phyloP scores from a whole-genome alignment of 2,329 filamentous ascomycete species.

The Scopulariopsis brevicaulis region DNA sequence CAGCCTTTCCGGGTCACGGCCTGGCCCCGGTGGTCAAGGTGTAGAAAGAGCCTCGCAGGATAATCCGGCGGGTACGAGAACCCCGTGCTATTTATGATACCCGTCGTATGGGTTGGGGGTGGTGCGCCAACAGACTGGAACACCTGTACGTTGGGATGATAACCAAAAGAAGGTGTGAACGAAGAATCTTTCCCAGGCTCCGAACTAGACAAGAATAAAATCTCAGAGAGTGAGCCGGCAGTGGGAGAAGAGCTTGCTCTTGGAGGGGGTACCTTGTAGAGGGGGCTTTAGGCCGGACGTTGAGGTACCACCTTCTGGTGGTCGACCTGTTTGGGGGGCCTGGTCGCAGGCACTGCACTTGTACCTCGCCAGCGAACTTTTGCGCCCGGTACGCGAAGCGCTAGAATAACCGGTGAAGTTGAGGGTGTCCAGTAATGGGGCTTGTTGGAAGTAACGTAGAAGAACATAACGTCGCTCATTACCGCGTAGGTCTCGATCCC shows the following conservation, averaged over 20 bases:
- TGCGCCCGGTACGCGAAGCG: not conserved
- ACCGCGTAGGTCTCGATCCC: not conserved
- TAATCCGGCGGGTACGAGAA: not conserved
- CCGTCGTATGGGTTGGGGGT: not conserved
- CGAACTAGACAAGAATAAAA: not conserved
- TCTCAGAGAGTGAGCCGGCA: not conserved
- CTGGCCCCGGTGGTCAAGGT: not conserved
- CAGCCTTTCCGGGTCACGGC: conserved; percentile 3
- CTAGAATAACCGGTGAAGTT: not conserved
- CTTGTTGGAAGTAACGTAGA: not conserved
- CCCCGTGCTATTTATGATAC: not conserved
- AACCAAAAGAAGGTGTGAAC: not conserved
- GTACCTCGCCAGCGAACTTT: not conserved
- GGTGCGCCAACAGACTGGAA: not conserved
- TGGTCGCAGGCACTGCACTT: not conserved
- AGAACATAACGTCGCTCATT: not conserved
- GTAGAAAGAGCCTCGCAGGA: conserved; percentile 2
- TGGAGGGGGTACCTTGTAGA: not conserved
- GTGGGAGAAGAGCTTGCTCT: not conserved
- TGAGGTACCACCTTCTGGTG: not conserved
- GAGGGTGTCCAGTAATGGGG: not conserved
- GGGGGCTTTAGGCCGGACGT: not conserved
- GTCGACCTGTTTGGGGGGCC: not conserved
- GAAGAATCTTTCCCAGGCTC: not conserved
- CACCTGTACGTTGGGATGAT: not conserved